A percentile compares a stretch with the other conserved stretches of the same genome.
Evolutionary conservation across 225 moss, liverwort and hornwort genomes (phyloP).

Genomic region (Sphagnum contortum): DNA sequence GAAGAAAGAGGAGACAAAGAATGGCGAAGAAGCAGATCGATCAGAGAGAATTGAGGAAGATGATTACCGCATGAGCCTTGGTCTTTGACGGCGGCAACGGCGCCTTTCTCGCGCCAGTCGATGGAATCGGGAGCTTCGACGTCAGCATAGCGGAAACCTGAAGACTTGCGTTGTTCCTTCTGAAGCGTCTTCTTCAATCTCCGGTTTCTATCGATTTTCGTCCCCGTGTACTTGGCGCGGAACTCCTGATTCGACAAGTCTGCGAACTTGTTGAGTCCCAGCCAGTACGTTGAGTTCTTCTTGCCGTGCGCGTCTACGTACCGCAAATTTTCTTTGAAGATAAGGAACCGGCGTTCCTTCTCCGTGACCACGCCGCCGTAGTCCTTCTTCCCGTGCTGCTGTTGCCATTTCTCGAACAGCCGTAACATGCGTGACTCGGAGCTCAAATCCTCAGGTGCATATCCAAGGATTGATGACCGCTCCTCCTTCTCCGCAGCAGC

Average conservation of each 20-base stretch:
- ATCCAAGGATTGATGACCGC: too few relatives aligned
- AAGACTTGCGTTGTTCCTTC: background rate
- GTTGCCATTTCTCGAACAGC: too few relatives aligned
- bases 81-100: conserved; percentile 3
- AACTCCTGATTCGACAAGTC: conserved; percentile 10
- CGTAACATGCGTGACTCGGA: too few relatives aligned
- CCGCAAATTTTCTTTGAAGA: conserved; percentile 3
- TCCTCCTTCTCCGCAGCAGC: too few relatives aligned
- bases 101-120: background rate
- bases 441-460: too few relatives aligned
- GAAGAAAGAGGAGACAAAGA: too few relatives aligned
- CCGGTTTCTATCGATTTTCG: conserved; percentile 2
- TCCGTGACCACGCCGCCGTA: background rate
- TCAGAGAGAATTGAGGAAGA: background rate
- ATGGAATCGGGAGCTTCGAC: background rate
- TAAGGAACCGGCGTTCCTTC: background rate
- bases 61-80: conserved; percentile 3
- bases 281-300: background rate
- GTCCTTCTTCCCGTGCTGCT: too few relatives aligned
- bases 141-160: background rate
- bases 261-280: conserved; percentile 7
- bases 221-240: conserved; percentile 1
- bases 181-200: background rate
- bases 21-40: too few relatives aligned
- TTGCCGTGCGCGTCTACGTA: conserved; percentile 5